A percentile compares a stretch with the other conserved stretches of the same genome.
These are phyloP conservation scores for Blastomyces parvus DNA, from an alignment of 2,329 filamentous ascomycete species.

Conservation along the genomic window DNA sequence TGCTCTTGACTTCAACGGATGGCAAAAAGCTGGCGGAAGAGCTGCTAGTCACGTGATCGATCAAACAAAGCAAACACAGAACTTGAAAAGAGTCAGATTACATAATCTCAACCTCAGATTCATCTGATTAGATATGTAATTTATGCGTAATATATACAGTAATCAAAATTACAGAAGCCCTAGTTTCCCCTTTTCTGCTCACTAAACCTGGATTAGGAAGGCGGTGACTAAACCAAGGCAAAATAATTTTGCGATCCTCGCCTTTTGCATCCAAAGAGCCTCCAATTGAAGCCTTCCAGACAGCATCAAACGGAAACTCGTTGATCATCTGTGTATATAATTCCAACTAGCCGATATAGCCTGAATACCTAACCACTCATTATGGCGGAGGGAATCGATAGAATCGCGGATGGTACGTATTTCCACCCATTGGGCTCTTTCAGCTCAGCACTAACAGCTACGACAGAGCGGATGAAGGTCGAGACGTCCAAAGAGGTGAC, in stretches of 20 bases:
- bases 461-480: constrained; percentile 84
- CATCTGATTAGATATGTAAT: too few relatives aligned
- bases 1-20: neutral
- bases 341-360: neutral
- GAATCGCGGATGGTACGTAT: constrained; percentile 61
- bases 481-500: constrained; percentile 96
- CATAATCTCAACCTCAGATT: too few relatives aligned
- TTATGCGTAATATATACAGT: too few relatives aligned
- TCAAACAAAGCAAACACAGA: constrained; percentile 8
- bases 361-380: constrained; percentile 25
- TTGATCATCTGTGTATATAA: neutral
- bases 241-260: neutral
- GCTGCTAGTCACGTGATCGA: neutral
- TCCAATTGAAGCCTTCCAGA: neutral
- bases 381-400: constrained; percentile 91
- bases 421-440: neutral
- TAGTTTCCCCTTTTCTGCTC: too few relatives aligned
- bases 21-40: neutral
- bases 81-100: too few relatives aligned
- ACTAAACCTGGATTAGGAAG: too few relatives aligned
- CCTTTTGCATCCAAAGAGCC: neutral
- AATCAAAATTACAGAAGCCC: too few relatives aligned
- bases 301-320: neutral
- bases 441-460: constrained; percentile 16
- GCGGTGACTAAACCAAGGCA: too few relatives aligned